These are phyloP conservation scores for Serendipita sp. DNA, from an alignment of 768 basidiomycete genomes.

Conservation along the genomic window DNA sequence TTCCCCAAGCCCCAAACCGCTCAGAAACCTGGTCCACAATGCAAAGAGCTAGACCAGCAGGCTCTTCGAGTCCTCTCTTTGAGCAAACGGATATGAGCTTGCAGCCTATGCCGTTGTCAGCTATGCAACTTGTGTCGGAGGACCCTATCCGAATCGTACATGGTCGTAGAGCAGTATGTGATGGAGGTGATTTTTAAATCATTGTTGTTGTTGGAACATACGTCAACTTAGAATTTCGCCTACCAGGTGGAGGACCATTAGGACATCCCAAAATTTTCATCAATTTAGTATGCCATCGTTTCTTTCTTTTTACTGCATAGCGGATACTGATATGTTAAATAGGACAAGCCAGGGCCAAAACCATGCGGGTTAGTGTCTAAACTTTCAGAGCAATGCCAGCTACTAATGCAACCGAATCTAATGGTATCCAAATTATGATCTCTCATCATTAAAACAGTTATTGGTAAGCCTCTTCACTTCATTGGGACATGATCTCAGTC, in stretches of 20 bases:
- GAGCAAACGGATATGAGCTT: slow-evolving; percentile 80
- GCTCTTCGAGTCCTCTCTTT: slow-evolving; percentile 58
- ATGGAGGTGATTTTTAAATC: slow-evolving; percentile 54
- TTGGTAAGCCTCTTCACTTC: slow-evolving; percentile 19
- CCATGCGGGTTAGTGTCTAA: slow-evolving; percentile 67
- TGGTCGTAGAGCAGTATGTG: slow-evolving; percentile 77
- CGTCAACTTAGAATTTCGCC: not conserved
- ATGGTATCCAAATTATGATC: not conserved
- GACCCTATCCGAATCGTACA: slow-evolving; percentile 75
- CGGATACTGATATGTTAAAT: slow-evolving; percentile 8
- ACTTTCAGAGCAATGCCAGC: slow-evolving; percentile 1
- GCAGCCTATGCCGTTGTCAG: slow-evolving; percentile 80
- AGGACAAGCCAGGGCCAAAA: slow-evolving; percentile 81
- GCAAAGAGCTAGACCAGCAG: slow-evolving; percentile 53
- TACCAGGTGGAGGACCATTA: slow-evolving; percentile 74
- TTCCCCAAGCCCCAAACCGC: slow-evolving; percentile 70
- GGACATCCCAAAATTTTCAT: slow-evolving; percentile 96
- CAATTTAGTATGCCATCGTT: slow-evolving; percentile 53
- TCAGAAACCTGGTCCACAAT: slow-evolving; percentile 70
- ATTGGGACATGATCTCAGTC: not conserved
- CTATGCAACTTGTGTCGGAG: slow-evolving; percentile 75
- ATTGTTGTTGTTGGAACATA: slow-evolving; percentile 6
- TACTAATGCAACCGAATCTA: slow-evolving; percentile 7
- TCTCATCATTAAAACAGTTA: slow-evolving; percentile 17
- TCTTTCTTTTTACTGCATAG: not conserved